Base-by-base conservation (phyloP, 768 basidiomycete genomes). In the Tulasnella sp. region DNA sequence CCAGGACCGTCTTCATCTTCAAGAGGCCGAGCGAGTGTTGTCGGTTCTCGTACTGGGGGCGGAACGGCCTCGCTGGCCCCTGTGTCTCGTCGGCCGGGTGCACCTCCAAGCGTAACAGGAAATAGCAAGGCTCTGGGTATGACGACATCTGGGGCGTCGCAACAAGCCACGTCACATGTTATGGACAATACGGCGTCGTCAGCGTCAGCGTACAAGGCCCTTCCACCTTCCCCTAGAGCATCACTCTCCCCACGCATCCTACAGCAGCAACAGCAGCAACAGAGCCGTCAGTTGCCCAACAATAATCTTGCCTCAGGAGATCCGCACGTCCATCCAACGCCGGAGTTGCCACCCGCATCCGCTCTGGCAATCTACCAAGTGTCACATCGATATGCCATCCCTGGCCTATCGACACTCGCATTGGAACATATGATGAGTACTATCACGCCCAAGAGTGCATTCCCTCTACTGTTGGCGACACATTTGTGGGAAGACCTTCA, bases 341-440 rank as follows among this genome's bases (percentile, higher is more conserved):
- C 79, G 4, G 64, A 78, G 3, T 84, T 84, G 5, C 70, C 74
- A 3, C 80, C 86, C 15, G 85, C 85, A 11, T 85, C 84, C 23
- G 85, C 86, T 1, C 69, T 90, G 50, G 80, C 82, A 0, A 78
- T 88, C 65, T 90, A 86, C 71, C 84, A 85, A 64, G 76, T 87
- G 10, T 84, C 86, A 3, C 85, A 90, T 71, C 77, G 85, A 53
- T 90, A 88, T 70, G 73, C 73, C 2, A 81, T 90, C 74, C 79
- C 80, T 3, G 78, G 75, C 7, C 76, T 90, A 23, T 80, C 80
- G n/a, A 66, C 74, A 21, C 76, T 88, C 23, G 85, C 86, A 5
- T 69, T 85, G 59, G 84, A 85, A 53, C 85, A 88, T 69, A 82
- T 88, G 67, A 77, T 88, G 75, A 73, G 76, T 4, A 84, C 80